Conservation (phyloP, 805 yeast species). For the Teunomyces barrocoloradensis region DNA sequence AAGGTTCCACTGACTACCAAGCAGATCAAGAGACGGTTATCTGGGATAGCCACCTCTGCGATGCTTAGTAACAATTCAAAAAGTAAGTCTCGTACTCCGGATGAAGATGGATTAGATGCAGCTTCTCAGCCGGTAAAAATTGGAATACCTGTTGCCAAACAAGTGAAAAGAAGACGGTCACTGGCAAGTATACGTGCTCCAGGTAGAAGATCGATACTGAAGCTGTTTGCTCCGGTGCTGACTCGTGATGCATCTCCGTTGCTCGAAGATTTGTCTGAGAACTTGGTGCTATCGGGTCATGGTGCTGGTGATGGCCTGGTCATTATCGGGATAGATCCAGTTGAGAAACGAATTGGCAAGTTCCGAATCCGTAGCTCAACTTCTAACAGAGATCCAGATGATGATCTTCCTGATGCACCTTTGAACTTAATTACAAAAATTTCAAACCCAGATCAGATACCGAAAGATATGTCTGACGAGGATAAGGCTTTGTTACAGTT, state of each 20-base stretch:
- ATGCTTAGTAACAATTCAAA: conserved; percentile 28
- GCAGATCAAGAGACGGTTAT: conserved; percentile 32
- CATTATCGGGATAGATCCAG: conserved; percentile 34
- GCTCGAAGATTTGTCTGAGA: not conserved
- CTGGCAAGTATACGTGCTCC: conserved; percentile 12
- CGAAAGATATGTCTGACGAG: conserved; percentile 35
- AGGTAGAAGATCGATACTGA: conserved; percentile 6
- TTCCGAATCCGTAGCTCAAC: conserved; percentile 14
- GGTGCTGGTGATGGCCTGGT: conserved; percentile 14
- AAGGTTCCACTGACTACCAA: conserved; percentile 18
- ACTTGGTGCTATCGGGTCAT: not conserved
- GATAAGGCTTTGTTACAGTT: conserved; percentile 39
- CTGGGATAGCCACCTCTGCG: conserved; percentile 29
- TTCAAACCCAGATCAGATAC: conserved; percentile 32
- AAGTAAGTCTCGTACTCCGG: conserved; percentile 18
- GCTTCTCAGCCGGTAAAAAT: conserved; percentile 30
- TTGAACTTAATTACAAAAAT: conserved; percentile 32
- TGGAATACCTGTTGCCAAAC: conserved; percentile 36
- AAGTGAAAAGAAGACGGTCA: conserved; percentile 29
- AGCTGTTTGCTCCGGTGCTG: not conserved
- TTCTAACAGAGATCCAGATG: not conserved
- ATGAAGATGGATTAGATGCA: conserved; percentile 9
- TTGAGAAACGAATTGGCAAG: conserved; percentile 26
- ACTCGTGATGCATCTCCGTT: conserved; percentile 1
- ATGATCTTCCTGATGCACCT: conserved; percentile 37